Conservation (phyloP, 208 protist species). For the Zelonia costaricensis region DNA sequence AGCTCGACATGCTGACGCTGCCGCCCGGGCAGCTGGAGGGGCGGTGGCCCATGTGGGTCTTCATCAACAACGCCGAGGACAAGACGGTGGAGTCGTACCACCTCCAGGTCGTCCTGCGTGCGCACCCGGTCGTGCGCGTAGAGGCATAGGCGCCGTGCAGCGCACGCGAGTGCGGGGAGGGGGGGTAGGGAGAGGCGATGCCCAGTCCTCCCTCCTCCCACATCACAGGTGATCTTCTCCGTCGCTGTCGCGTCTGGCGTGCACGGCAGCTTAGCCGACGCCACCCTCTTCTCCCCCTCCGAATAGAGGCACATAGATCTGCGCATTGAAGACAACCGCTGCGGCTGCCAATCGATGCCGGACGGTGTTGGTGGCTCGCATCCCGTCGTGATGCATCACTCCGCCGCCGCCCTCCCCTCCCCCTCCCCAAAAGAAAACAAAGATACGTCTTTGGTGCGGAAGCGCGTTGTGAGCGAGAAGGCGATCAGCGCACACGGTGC, state of each 20-base stretch:
- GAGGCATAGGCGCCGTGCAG: conserved; percentile 1
- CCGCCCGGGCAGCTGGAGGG: conserved; percentile 79
- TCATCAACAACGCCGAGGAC: conserved; percentile 85
- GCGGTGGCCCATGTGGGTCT: conserved; percentile 91
- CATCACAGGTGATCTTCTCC: too few relatives aligned
- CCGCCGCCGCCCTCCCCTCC: too few relatives aligned
- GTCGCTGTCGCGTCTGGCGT: too few relatives aligned
- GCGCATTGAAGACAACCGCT: too few relatives aligned
- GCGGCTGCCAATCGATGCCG: background rate
- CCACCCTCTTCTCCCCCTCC: background rate
- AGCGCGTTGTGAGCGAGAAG: too few relatives aligned
- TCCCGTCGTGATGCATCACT: background rate
- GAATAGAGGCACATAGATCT: background rate
- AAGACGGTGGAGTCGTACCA: conserved; percentile 89
- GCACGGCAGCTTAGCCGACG: too few relatives aligned
- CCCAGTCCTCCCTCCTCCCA: too few relatives aligned
- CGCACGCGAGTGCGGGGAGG: background rate
- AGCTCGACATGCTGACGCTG: conserved; percentile 75
- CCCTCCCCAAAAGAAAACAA: too few relatives aligned
- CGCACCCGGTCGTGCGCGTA: conserved; percentile 49
- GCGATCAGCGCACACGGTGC: too few relatives aligned
- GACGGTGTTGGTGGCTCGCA: background rate
- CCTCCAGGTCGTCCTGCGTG: conserved; percentile 78
- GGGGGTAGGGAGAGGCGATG: background rate
- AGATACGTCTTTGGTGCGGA: too few relatives aligned